Conservation (phyloP, 306 rosid genomes). For the Lathyrus sativus region DNA sequence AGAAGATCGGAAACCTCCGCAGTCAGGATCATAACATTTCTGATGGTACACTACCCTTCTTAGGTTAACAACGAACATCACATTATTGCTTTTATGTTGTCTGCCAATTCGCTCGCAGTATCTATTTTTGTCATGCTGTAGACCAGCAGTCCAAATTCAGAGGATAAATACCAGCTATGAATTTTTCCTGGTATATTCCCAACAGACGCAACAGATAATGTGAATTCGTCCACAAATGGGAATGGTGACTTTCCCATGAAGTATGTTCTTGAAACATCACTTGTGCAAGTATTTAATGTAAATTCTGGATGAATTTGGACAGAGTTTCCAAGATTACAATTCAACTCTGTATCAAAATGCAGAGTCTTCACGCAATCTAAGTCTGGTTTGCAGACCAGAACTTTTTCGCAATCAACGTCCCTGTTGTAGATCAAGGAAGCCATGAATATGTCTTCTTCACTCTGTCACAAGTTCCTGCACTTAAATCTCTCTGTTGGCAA, state of each 20-base stretch:
- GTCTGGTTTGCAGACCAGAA: conserved; percentile 74
- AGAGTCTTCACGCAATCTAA: conserved; percentile 77
- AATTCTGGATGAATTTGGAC: conserved; percentile 43
- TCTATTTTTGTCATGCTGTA: conserved; percentile 90
- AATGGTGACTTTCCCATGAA: conserved; percentile 79
- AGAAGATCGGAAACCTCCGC: no score
- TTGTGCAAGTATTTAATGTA: conserved; percentile 44
- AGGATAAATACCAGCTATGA: conserved; percentile 84
- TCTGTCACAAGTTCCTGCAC: conserved; percentile 61
- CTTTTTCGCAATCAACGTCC: conserved; percentile 72
- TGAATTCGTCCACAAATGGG: conserved; percentile 73
- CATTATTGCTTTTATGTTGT: no score
- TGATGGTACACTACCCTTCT: no score
- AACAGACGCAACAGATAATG: conserved; percentile 62
- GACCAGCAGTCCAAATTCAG: conserved; percentile 79
- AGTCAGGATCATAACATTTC: no score
- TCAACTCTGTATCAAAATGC: conserved; percentile 82
- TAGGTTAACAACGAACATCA: no score
- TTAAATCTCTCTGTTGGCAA: conserved; percentile 67
- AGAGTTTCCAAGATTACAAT: conserved; percentile 43
- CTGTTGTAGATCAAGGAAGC: conserved; percentile 88
- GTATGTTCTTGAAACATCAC: conserved; percentile 63
- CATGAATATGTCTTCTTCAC: conserved; percentile 81
- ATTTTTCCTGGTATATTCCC: conserved; percentile 85
- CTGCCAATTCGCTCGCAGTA: conserved; percentile 92